Evolutionary conservation across 1,284 basidiomycete species (phyloP).

Genomic region (Polyporus tsugae): DNA sequence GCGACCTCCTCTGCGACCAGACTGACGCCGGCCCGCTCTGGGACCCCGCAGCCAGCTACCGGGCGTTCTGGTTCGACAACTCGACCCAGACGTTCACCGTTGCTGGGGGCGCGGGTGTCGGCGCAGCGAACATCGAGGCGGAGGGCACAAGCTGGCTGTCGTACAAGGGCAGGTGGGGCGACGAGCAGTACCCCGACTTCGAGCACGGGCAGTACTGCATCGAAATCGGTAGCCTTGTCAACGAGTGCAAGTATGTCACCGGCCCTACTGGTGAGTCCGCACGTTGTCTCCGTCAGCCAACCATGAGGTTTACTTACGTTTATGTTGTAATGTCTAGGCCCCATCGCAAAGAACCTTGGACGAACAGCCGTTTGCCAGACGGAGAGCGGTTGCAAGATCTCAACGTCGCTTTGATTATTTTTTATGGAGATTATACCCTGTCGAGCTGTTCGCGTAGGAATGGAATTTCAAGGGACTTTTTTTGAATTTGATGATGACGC

Average conservation of each 20-base stretch:
- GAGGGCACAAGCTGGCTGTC: constrained; percentile 41
- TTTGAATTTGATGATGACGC: constrained; percentile 8
- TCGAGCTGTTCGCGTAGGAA: background rate
- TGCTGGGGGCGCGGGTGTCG: constrained; percentile 37
- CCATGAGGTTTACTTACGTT: background rate
- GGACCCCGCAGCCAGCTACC: constrained; percentile 43
- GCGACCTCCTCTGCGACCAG: constrained; percentile 34
- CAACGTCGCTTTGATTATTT: constrained; percentile 26
- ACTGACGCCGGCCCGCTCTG: constrained; percentile 38
- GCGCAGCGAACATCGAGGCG: constrained; percentile 27
- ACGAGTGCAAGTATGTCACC: constrained; percentile 36
- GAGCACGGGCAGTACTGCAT: constrained; percentile 41
- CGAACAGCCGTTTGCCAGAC: constrained; percentile 39
- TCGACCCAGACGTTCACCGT: constrained; percentile 34
- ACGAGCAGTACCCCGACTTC: constrained; percentile 38
- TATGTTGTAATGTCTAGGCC: constrained; percentile 30
- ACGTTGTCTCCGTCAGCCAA: background rate
- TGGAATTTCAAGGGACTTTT: background rate
- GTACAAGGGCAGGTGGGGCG: constrained; percentile 43
- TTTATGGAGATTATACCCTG: background rate
- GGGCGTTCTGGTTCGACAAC: constrained; percentile 42
- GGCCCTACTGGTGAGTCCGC: constrained; percentile 41
- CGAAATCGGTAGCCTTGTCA: constrained; percentile 10
- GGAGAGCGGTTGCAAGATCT: constrained; percentile 33
- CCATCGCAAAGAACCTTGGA: constrained; percentile 41